These are phyloP conservation scores for Sarcodon aspratus DNA, from an alignment of 768 basidiomycete genomes.

Conservation along the genomic window DNA sequence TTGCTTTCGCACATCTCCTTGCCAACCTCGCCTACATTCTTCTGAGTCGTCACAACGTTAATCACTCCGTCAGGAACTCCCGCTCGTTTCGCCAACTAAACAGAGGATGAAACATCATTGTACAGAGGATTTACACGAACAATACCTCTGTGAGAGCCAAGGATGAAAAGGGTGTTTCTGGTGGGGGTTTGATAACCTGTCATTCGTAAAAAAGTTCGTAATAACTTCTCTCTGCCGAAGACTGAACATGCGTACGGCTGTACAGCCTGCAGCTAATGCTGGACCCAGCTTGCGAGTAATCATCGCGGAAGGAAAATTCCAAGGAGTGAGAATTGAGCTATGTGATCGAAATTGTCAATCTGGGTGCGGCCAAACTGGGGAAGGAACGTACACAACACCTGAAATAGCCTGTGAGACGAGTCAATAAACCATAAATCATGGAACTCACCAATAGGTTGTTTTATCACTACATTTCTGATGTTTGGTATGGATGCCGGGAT, in stretches of 20 bases:
- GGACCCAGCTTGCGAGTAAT: constrained; percentile 84
- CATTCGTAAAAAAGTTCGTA: no score
- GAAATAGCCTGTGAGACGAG: constrained; percentile 17
- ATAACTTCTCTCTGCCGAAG: no score
- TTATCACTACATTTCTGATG: constrained; percentile 79
- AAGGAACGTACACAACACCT: constrained; percentile 35
- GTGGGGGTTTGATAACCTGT: constrained; percentile 81
- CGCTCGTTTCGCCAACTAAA: constrained; percentile 72
- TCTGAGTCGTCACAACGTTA: constrained; percentile 85
- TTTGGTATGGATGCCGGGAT: constrained; percentile 66
- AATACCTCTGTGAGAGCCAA: constrained; percentile 84
- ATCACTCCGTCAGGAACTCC: constrained; percentile 92
- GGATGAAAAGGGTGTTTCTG: constrained; percentile 90
- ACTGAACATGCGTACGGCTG: constrained; percentile 23
- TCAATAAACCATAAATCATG: constrained; percentile 13
- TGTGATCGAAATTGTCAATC: neutral
- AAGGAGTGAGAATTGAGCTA: constrained; percentile 73
- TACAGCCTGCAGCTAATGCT: constrained; percentile 93
- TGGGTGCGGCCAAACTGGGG: neutral
- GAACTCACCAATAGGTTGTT: constrained; percentile 76
- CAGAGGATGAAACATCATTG: neutral
- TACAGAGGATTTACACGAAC: neutral
- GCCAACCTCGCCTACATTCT: constrained; percentile 78
- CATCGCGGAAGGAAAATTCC: constrained; percentile 97
- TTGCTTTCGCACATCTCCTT: constrained; percentile 91